These are phyloP conservation scores for Rhododendron vialii DNA, from an alignment of 148 eudicot genomes.

Conservation along the genomic window DNA sequence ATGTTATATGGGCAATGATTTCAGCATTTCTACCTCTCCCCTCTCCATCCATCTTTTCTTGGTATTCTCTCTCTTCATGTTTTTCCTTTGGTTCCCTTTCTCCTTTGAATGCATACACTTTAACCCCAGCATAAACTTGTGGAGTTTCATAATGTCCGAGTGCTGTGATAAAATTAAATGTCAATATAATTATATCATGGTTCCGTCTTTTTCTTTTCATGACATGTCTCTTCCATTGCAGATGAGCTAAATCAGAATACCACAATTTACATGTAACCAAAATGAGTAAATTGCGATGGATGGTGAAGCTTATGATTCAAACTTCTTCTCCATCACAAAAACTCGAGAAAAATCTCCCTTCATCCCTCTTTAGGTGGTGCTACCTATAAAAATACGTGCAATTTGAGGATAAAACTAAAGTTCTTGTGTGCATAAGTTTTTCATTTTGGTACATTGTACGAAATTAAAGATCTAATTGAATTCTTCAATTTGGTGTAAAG, in stretches of 20 bases:
- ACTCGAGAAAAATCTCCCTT: background rate
- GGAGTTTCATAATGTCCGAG: background rate
- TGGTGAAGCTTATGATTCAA: background rate
- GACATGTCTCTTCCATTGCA: background rate
- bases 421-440: too few species aligned
- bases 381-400: too few species aligned
- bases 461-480: too few species aligned
- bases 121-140: background rate
- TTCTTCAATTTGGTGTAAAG: too few species aligned
- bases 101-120: background rate
- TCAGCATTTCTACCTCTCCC: background rate
- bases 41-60: background rate
- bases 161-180: conserved; percentile 1
- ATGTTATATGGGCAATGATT: background rate
- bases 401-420: too few species aligned
- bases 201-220: background rate
- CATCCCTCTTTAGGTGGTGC: too few species aligned
- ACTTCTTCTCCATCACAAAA: background rate
- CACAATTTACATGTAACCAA: background rate
- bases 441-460: too few species aligned
- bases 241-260: background rate
- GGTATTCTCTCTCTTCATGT: background rate
- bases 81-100: background rate
- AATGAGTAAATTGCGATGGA: background rate
- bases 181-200: background rate